Base-by-base conservation (phyloP, 1,284 basidiomycete genomes). In the Somion occarium region DNA sequence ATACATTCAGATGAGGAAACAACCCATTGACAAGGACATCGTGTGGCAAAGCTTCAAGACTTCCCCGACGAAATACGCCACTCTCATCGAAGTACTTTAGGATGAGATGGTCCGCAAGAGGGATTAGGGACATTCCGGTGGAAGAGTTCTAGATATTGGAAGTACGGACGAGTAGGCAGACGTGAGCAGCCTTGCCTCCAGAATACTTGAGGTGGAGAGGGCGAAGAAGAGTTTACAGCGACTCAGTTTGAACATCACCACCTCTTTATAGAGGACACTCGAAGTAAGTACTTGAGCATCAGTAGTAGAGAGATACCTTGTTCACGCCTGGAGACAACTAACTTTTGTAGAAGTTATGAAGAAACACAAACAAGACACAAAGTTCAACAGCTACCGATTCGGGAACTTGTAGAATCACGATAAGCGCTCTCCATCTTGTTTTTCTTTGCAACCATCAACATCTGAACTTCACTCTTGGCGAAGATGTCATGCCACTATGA, bases 11-110 rank as follows among this genome's bases (percentile, higher is more conserved):
- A 55, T 73, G 67, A 7, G 61, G 60, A 58, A 80, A 74, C 25
- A 85, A 71, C 37, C 71, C 54, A 51, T 79, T 79, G 46, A 83
- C 61, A 49, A 76, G 64, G 19, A 75, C 66, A 55, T 78, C 76
- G 47, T 71, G 56, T 2, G 57, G 52, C 26, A 63, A 51, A 25
- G 45, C 15, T 22, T 43, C 44, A 15, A 55, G 43, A 7, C 7
- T 7, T 7, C 7, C 30, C 7, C 7, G 30, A 15, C 15, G 30
- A 34, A 7, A 34, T 34, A 15, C 30, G 7, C 30, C 7, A 34
- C n/a, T n/a, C n/a, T n/a, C n/a, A n/a, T n/a, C n/a, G n/a, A 34
- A 34, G 30, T 34, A 34, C 15, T 15, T 34, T 15, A 7, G 30
- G 15, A 34, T 34, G 30, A 15, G 15, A 7, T 7, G 30, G 7